These are phyloP conservation scores for Podila epigama DNA, from an alignment of 192 early-diverging fungal genomes.

Conservation along the genomic window DNA sequence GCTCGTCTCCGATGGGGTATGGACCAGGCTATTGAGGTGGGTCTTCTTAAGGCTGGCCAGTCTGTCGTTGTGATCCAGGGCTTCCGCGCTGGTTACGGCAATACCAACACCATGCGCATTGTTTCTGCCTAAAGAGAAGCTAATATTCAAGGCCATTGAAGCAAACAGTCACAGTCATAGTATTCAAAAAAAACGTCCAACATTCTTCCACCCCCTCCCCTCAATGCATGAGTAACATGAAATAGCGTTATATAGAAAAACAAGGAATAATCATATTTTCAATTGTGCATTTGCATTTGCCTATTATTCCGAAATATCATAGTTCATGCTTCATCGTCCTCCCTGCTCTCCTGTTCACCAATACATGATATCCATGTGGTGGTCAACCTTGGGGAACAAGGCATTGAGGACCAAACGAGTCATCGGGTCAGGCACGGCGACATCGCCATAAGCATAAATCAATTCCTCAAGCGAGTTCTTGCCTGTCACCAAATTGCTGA, in stretches of 20 bases:
- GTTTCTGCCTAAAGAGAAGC: conserved; percentile 57
- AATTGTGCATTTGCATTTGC: too few relatives aligned
- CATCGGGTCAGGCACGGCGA: neutral
- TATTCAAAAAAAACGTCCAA: too few relatives aligned
- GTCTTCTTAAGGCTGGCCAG: conserved; percentile 61
- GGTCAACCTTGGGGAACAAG: conserved; percentile 15
- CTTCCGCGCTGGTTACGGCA: conserved; percentile 79
- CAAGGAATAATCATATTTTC: too few relatives aligned
- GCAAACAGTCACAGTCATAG: too few relatives aligned
- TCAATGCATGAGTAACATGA: too few relatives aligned
- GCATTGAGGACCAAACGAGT: conserved; percentile 1
- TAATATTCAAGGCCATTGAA: too few relatives aligned
- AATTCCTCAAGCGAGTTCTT: conserved; percentile 17
- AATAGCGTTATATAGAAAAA: too few relatives aligned
- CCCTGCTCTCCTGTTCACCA: too few relatives aligned
- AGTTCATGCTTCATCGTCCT: too few relatives aligned
- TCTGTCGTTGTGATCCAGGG: conserved; percentile 81
- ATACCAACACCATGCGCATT: conserved; percentile 87
- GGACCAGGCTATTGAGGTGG: conserved; percentile 72
- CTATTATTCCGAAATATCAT: too few relatives aligned
- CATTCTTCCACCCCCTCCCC: too few relatives aligned
- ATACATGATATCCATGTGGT: conserved; percentile 6
- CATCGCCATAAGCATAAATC: conserved; percentile 14
- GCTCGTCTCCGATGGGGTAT: conserved; percentile 79
- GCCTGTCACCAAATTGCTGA: neutral